Evolutionary conservation across 108 stramenopile genomes (phyloP), one percentile per base, ranked within the genome.

Genomic region (Epipyxis sp.): DNA sequence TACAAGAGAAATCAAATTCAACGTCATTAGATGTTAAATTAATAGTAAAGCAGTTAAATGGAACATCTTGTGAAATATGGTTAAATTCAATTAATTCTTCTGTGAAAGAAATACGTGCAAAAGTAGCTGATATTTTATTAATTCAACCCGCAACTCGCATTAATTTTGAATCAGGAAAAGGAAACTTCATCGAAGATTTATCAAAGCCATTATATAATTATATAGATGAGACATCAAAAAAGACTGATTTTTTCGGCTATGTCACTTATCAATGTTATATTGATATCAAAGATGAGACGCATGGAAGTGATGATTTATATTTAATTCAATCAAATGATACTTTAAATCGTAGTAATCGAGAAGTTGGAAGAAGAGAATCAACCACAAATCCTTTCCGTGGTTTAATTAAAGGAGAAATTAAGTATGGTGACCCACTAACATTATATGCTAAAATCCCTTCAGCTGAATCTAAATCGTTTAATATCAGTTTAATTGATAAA

Each of bases 201-300:
- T 27, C 40, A 6, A 27, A 46, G 20, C n/a, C 32, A 42, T 57
- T 74, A 43, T 20, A 10, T 6, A 30, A 13, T 3, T 13, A 6
- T 10, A 32, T 74, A 10, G 44, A 46, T 37, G 50, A 74, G 13
- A 6, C 10, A 30, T 39, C 43, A 29, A 27, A 6, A 6, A 74
- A 13, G 10, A 74, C 29, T 29, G 71, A 74, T 39, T 57, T 74
- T 42, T 74, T 74, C 32, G 71, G 71, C n/a, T 74, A 43, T 74
- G 27, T 57, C 13, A 74, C 71, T 10, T 6, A 43, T 3, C 32
- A 13, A 6, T 74, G 71, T 32, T 74, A 35, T 57, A 74, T 74
- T 74, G 32, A 13, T 13, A 32, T 74, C 27, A 46, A 54, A 32
- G 71, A 74, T 30, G 71, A 74, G 6, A 29, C 40, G 6, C 71